Conservation (phyloP, 768 basidiomycete genomes). For the Inosperma sp. region DNA sequence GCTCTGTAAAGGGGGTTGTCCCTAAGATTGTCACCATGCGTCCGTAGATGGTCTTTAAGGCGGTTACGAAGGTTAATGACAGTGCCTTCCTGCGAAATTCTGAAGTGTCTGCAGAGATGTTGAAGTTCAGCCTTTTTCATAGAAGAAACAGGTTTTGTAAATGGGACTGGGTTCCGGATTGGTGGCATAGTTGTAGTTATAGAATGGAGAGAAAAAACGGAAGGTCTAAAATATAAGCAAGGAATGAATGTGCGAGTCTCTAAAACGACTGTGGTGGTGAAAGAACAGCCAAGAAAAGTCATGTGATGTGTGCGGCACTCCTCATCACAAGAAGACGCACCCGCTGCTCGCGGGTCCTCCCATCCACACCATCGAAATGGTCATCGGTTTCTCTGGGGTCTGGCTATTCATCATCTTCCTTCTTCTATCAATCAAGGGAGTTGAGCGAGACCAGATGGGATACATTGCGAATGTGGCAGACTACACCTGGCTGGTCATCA, state of each 20-base stretch:
- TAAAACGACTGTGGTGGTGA: not conserved
- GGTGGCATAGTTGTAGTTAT: slow-evolving; percentile 6
- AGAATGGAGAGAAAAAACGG: not conserved
- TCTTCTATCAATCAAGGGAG: too few species aligned
- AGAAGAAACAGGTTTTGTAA: not conserved
- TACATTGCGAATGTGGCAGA: too few species aligned
- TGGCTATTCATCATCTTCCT: too few species aligned
- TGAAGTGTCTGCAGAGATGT: not conserved
- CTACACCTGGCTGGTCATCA: too few species aligned
- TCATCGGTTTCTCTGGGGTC: too few species aligned
- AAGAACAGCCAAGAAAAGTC: not conserved
- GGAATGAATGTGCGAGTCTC: not conserved
- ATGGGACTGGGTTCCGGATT: not conserved
- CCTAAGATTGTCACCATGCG: not conserved
- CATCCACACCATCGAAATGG: too few species aligned
- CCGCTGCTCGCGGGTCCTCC: not conserved
- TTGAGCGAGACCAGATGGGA: too few species aligned
- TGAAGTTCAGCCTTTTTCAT: not conserved
- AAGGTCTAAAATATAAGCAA: not conserved
- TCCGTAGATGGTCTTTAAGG: not conserved
- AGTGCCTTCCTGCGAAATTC: not conserved
- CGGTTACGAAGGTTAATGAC: not conserved
- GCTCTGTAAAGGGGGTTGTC: not conserved
- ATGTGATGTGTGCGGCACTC: not conserved
- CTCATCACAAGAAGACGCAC: not conserved